Evolutionary conservation across 106 monocot species (phyloP).

Genomic region (Amphibolis antarctica): DNA sequence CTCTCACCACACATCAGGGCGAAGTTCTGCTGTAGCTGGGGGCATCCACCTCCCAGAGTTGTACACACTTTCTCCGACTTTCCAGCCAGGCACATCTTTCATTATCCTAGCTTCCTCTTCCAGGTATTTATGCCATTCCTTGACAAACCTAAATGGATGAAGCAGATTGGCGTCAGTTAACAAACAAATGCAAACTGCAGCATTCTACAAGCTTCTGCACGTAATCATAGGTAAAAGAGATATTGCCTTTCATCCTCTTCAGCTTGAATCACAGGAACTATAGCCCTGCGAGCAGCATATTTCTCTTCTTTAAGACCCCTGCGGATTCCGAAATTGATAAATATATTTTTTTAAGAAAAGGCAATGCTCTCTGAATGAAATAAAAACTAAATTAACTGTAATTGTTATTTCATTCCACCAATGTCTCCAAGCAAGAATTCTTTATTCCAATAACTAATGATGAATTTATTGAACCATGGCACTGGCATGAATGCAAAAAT

Average conservation of each 20-base stretch:
- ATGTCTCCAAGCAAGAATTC: no score
- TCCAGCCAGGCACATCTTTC: constrained; percentile 95
- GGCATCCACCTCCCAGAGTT: constrained; percentile 85
- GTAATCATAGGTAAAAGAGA: background rate
- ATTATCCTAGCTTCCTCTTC: constrained; percentile 87
- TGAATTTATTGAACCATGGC: no score
- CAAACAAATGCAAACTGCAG: background rate
- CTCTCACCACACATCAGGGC: constrained; percentile 70
- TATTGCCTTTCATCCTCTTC: constrained; percentile 92
- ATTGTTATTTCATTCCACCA: no score
- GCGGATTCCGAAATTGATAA: background rate
- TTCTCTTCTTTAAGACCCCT: constrained; percentile 94
- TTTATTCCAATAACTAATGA: no score
- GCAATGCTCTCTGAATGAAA: no score
- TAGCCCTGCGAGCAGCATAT: constrained; percentile 78
- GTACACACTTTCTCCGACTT: constrained; percentile 83
- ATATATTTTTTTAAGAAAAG: no score
- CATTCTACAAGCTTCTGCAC: background rate
- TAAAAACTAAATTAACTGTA: no score
- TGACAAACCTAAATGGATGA: constrained; percentile 45
- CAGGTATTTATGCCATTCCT: constrained; percentile 71
- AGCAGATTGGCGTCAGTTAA: background rate
- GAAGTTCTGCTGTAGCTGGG: constrained; percentile 78
- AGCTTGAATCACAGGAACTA: constrained; percentile 85
- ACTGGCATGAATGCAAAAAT: no score